Evolutionary conservation across 495 filamentous ascomycete species (phyloP).

Genomic region (Bathelium albidoporum): DNA sequence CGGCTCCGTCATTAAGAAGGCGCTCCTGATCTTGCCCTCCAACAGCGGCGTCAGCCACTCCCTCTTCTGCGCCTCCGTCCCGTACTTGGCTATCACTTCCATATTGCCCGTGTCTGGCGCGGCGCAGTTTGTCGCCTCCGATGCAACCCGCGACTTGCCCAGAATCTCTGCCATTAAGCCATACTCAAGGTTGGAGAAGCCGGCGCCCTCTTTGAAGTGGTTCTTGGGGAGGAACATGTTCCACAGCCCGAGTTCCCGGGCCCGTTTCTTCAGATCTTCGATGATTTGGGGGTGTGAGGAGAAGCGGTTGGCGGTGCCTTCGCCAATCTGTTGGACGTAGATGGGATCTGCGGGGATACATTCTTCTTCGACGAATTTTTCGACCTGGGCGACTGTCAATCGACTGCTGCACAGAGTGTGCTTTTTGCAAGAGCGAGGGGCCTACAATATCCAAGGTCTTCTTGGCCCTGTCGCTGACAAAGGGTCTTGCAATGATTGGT

Average conservation of each 20-base stretch:
- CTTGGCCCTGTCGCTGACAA: conserved; percentile 71
- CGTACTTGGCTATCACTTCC: conserved; percentile 39
- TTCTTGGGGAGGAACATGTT: conserved; percentile 95
- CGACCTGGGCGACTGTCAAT: too few relatives aligned
- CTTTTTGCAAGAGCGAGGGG: conserved; percentile 1
- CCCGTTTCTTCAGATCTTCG: conserved; percentile 79
- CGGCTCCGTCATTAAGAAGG: conserved; percentile 38
- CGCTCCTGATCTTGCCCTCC: conserved; percentile 33
- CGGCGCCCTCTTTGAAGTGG: conserved; percentile 85
- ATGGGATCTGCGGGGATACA: conserved; percentile 73
- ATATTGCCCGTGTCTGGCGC: conserved; percentile 38
- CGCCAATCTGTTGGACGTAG: conserved; percentile 66
- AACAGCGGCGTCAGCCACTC: conserved; percentile 33
- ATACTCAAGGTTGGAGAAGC: conserved; percentile 38
- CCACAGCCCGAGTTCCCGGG: conserved; percentile 80
- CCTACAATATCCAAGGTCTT: conserved; percentile 57
- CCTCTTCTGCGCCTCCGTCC: conserved; percentile 33
- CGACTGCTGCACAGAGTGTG: too few relatives aligned
- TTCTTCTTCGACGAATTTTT: conserved; percentile 94
- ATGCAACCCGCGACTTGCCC: conserved; percentile 32
- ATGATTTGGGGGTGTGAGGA: conserved; percentile 66
- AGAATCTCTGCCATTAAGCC: conserved; percentile 36
- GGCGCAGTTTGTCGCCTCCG: conserved; percentile 36
- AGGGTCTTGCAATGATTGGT: conserved; percentile 31
- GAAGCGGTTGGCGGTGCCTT: conserved; percentile 61